Percentiles rank a stretch among this genome's conserved stretches.
phyloP scores from a whole-genome alignment of 2,329 filamentous ascomycete genomes.

The Monilinia fructicola region DNA sequence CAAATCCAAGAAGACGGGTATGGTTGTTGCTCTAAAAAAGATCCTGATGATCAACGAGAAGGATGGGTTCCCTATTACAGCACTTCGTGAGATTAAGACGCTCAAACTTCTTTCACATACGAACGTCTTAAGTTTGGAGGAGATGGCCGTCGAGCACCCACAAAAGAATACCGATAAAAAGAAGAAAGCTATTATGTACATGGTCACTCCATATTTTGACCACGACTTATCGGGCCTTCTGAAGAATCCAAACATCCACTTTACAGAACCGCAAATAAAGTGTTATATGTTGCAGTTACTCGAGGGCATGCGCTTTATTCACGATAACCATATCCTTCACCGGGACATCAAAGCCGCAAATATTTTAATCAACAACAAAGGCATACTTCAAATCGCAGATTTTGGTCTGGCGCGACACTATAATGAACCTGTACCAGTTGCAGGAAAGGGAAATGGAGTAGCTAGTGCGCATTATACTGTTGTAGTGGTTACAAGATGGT shows the following conservation, averaged over 20 bases:
- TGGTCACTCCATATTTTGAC: slow-evolving; percentile 99
- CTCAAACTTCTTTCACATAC: slow-evolving; percentile 90
- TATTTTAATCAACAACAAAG: slow-evolving; percentile 89
- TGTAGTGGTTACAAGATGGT: slow-evolving; percentile 97
- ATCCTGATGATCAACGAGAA: slow-evolving; percentile 99
- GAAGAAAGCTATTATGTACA: slow-evolving; percentile 88
- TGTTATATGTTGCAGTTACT: slow-evolving; percentile 95
- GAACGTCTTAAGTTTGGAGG: slow-evolving; percentile 83
- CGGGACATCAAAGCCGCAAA: slow-evolving; percentile 99
- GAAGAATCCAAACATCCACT: slow-evolving; percentile 87
- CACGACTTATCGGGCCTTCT: slow-evolving; percentile 96
- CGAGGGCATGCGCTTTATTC: slow-evolving; percentile 84
- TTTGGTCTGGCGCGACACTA: slow-evolving; percentile 94
- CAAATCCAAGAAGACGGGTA: slow-evolving; percentile 69
- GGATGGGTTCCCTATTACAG: slow-evolving; percentile 98
- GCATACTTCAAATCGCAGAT: slow-evolving; percentile 93
- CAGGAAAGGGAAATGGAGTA: slow-evolving; percentile 78
- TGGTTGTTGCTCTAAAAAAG: slow-evolving; percentile 88
- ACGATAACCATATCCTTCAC: slow-evolving; percentile 86
- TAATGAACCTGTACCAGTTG: slow-evolving; percentile 75
- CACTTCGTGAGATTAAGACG: slow-evolving; percentile 94
- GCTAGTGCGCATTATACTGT: slow-evolving; percentile 90
- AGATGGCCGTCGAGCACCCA: slow-evolving; percentile 90
- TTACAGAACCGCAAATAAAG: slow-evolving; percentile 90
- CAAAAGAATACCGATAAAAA: slow-evolving; percentile 63